phyloP scores from a whole-genome alignment of 495 filamentous ascomycete genomes.

The Rostrohypoxylon terebratum region DNA sequence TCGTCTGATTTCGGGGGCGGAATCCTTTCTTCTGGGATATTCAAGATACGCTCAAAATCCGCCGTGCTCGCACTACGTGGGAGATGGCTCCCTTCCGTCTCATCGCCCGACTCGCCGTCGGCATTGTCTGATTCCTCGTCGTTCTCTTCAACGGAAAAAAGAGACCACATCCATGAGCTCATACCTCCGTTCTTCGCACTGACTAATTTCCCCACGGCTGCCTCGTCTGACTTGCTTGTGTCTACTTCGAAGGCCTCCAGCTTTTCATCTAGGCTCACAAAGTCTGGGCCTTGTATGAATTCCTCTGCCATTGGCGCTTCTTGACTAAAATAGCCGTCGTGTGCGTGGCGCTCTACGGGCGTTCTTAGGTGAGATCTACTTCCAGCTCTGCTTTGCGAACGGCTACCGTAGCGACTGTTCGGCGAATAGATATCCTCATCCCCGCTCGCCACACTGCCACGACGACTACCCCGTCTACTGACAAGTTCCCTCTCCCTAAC shows the following conservation, averaged over 20 bases:
- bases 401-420: slow-evolving; percentile 57
- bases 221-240: slow-evolving; percentile 64
- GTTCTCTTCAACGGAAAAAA: slow-evolving; percentile 76
- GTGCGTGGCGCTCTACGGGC: slow-evolving; percentile 51
- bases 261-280: slow-evolving; percentile 66
- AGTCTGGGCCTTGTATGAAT: slow-evolving; percentile 66
- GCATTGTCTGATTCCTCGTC: slow-evolving; percentile 62
- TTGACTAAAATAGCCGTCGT: slow-evolving; percentile 62
- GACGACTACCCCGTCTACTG: slow-evolving; percentile 52
- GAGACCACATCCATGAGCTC: slow-evolving; percentile 81
- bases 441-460: slow-evolving; percentile 47
- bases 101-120: slow-evolving; percentile 56
- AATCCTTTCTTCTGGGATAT: slow-evolving; percentile 45
- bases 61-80: slow-evolving; percentile 49
- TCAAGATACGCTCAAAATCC: slow-evolving; percentile 47
- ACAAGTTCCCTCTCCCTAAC: slow-evolving; percentile 53
- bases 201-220: slow-evolving; percentile 65
- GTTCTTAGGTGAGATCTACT: slow-evolving; percentile 55
- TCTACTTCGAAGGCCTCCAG: slow-evolving; percentile 56
- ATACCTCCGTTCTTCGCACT: slow-evolving; percentile 72
- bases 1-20: slow-evolving; percentile 63
- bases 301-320: slow-evolving; percentile 45
- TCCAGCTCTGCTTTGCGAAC: slow-evolving; percentile 58
- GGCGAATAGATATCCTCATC: slow-evolving; percentile 57
- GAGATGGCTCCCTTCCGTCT: slow-evolving; percentile 48